These are phyloP conservation scores for Fistulina hepatica DNA, from an alignment of 1,284 basidiomycete species.

Conservation along the genomic window DNA sequence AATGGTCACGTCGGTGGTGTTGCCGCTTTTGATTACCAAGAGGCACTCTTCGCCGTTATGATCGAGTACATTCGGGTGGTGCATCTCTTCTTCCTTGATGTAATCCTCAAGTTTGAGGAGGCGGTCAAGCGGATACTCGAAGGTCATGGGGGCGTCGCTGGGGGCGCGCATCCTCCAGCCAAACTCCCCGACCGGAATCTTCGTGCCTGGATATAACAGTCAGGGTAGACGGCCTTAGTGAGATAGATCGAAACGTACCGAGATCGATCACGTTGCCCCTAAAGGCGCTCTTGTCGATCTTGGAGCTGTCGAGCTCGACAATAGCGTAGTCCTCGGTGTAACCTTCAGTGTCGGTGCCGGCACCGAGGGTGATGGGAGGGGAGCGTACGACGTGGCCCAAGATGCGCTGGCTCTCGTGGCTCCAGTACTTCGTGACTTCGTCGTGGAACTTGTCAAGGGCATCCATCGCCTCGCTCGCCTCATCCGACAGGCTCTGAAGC, in stretches of 20 bases:
- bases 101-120: slow-evolving; percentile 19
- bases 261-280: slow-evolving; percentile 16
- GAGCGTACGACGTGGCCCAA: slow-evolving; percentile 22
- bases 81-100: slow-evolving; percentile 16
- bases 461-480: slow-evolving; percentile 14
- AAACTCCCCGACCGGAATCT: slow-evolving; percentile 16
- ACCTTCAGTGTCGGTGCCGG: slow-evolving; percentile 11
- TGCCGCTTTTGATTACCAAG: slow-evolving; percentile 25
- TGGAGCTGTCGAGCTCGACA: slow-evolving; percentile 20
- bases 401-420: slow-evolving; percentile 14
- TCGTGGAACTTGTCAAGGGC: slow-evolving; percentile 14
- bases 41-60: slow-evolving; percentile 18
- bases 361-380: slow-evolving; percentile 18
- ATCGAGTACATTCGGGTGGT: slow-evolving; percentile 18
- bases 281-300: slow-evolving; percentile 17
- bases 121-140: slow-evolving; percentile 20
- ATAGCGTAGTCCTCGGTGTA: slow-evolving; percentile 22
- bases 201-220: slow-evolving; percentile 16
- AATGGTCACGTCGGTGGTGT: slow-evolving; percentile 21
- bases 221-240: slow-evolving; percentile 11
- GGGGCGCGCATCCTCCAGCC: slow-evolving; percentile 13
- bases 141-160: slow-evolving; percentile 10
- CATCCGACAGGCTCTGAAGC: slow-evolving; percentile 9
- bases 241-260: slow-evolving; percentile 18
- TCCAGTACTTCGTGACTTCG: slow-evolving; percentile 17